Evolutionary conservation across 225 moss, liverwort and hornwort genomes (phyloP).

Genomic region (Pseudisothecium myosuroides): DNA sequence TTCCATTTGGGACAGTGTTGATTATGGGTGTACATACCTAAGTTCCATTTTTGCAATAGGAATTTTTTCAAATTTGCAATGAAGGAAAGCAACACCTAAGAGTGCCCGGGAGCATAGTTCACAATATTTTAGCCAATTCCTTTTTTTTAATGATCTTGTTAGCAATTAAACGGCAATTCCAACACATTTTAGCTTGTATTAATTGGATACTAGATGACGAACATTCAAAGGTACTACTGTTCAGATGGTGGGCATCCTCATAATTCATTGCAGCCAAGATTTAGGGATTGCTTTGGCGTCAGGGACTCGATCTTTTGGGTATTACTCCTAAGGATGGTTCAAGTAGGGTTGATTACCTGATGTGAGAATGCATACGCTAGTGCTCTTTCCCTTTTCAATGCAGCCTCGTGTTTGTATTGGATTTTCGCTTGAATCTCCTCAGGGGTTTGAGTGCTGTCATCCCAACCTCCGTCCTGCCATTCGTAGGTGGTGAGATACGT

Average conservation of each 20-base stretch:
- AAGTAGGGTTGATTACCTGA: conserved; percentile 36
- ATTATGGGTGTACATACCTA: neutral
- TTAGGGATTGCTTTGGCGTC: neutral
- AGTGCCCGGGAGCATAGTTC: neutral
- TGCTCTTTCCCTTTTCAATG: conserved; percentile 85
- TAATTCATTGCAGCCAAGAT: neutral
- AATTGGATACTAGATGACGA: neutral
- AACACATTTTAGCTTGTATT: neutral
- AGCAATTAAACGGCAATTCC: neutral
- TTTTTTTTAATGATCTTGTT: too few species aligned
- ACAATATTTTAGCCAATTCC: neutral
- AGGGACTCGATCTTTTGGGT: neutral
- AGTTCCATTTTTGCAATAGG: neutral
- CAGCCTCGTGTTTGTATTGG: conserved; percentile 77
- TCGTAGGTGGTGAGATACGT: neutral
- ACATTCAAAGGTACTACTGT: too few species aligned
- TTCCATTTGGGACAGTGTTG: neutral
- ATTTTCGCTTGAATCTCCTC: conserved; percentile 88
- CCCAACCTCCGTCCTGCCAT: conserved; percentile 71
- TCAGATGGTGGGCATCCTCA: neutral
- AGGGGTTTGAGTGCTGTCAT: conserved; percentile 80
- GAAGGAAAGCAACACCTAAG: neutral
- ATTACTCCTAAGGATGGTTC: neutral
- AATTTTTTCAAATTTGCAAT: neutral
- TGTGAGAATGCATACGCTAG: conserved; percentile 96